A percentile compares a stretch with the other conserved stretches of the same genome.
Conservation (phyloP, 352 stramenopile genomes). For the Pythium monospermum region DNA sequence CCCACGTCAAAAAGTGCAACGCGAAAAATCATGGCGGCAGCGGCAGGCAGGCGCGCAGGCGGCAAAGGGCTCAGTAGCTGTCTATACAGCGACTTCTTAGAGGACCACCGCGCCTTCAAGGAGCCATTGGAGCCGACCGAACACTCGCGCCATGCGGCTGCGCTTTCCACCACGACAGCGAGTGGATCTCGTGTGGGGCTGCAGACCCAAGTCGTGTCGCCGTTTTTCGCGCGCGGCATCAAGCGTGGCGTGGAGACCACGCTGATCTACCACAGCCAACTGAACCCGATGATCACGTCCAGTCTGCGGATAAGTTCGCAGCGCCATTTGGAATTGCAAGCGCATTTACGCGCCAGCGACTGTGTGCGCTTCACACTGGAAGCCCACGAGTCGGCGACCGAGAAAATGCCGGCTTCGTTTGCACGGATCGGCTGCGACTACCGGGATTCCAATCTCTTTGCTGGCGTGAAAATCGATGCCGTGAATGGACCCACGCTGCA, state of each 20-base stretch:
- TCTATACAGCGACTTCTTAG: constrained; percentile 65
- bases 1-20: background rate
- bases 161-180: constrained; percentile 45
- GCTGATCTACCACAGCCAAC: constrained; percentile 58
- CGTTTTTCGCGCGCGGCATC: constrained; percentile 64
- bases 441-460: constrained; percentile 37
- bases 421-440: constrained; percentile 70
- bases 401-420: constrained; percentile 62
- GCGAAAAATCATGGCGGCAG: background rate
- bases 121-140: constrained; percentile 33
- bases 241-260: constrained; percentile 60
- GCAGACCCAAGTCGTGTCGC: constrained; percentile 50
- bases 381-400: constrained; percentile 62
- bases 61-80: constrained; percentile 53
- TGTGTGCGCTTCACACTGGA: constrained; percentile 65
- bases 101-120: constrained; percentile 37
- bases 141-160: constrained; percentile 48
- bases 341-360: constrained; percentile 53
- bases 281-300: constrained; percentile 63
- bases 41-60: constrained; percentile 26
- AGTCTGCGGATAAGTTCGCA: constrained; percentile 63
- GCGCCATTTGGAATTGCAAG: constrained; percentile 59
- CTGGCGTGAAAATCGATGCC: constrained; percentile 65
- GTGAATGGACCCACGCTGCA: constrained; percentile 76
- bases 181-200: constrained; percentile 50